phyloP scores from a whole-genome alignment of 768 basidiomycete species.

The Leucocoprinus sp. region DNA sequence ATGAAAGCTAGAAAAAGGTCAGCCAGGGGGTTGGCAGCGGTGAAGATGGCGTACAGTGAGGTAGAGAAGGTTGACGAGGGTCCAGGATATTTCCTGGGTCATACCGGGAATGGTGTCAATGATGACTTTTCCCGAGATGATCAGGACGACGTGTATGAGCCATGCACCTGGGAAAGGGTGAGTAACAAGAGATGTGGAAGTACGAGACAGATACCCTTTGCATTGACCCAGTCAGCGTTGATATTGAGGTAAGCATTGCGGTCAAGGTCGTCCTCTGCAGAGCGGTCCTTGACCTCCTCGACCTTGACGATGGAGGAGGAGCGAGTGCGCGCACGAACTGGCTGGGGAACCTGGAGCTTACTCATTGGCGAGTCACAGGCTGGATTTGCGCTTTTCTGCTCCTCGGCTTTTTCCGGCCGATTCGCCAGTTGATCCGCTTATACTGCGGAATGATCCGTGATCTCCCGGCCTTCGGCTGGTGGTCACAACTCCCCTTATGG shows the following conservation, averaged over 20 bases:
- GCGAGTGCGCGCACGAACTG: constrained; percentile 42
- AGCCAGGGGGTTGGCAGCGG: background rate
- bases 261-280: constrained; percentile 69
- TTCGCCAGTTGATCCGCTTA: background rate
- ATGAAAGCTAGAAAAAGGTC: constrained; percentile 58
- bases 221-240: constrained; percentile 92
- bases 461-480: too few species aligned
- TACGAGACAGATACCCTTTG: constrained; percentile 70
- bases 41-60: constrained; percentile 57
- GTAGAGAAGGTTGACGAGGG: constrained; percentile 84
- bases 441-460: too few species aligned
- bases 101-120: constrained; percentile 93
- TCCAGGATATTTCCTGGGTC: constrained; percentile 93
- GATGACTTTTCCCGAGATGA: constrained; percentile 82
- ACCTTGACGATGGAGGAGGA: constrained; percentile 79
- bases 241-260: constrained; percentile 75
- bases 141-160: constrained; percentile 94
- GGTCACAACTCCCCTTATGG: constrained; percentile 25
- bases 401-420: background rate
- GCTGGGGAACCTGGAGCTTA: constrained; percentile 25
- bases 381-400: background rate
- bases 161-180: constrained; percentile 67
- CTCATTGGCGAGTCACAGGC: constrained; percentile 30
- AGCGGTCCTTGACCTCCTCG: constrained; percentile 68
- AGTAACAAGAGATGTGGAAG: constrained; percentile 1